Evolutionary conservation across 1,284 basidiomycete genomes (phyloP), one percentile per base, ranked within the genome.

Genomic region (Marasmius tenuissimus): DNA sequence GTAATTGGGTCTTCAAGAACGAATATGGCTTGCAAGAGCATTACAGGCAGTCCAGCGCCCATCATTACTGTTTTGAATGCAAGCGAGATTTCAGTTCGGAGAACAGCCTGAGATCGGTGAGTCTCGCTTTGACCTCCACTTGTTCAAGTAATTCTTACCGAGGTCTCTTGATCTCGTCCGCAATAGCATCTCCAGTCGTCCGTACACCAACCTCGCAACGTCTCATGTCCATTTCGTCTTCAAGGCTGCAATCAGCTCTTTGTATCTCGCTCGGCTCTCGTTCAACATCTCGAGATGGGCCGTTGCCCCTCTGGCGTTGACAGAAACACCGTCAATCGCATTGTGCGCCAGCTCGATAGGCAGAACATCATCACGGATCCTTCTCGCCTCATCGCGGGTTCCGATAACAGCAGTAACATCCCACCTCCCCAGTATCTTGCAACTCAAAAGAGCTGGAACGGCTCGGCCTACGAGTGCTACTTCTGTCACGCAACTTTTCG

Each of bases 31-130:
- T 84, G 34, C 67, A 76, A 18, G 76, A 83, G 62, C 86, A 88
- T 66, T 76, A 78, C 60, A 72, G 78, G 9, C 78, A 83, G 67
- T 73, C 68, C 4, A 45, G 59, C 1, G 16, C 16, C 20, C 86
- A 87, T 59, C 59, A 70, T 57, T 86, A 83, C 64, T 88, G 86
- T 60, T 55, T 18, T 2, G 27, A 67, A 0, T 88, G 86, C 70
- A 67, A 70, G 27, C 73, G 76, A 11, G 60, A 74, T 12, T 87
- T 86, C 70, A 65, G 62, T 12, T 76, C 73, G 1, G 73, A 69
- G 40, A 76, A 54, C 59, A 78, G 76, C 66, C 68, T 85, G 20
- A 70, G 66, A 14, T 48, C 70, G 16, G 72, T 74, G 63, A 39
- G 71, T 65, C n/a, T 20, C 37, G 57, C 35, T 55, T 45, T 18